phyloP scores from a whole-genome alignment of 1,139 yeast genomes.

The Scheffersomyces parashehatae region DNA sequence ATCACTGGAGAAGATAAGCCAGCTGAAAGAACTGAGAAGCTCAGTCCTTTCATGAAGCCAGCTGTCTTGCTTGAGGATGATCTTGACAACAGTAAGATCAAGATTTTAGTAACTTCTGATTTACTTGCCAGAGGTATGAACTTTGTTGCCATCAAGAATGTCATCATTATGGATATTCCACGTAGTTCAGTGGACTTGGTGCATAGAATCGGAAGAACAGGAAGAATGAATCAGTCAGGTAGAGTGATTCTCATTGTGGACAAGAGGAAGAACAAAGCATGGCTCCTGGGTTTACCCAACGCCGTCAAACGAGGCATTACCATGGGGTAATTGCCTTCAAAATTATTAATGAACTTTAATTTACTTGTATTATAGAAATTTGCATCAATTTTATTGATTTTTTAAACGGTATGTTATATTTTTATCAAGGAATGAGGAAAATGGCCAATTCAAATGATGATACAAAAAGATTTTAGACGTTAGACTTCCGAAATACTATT shows the following conservation, averaged over 20 bases:
- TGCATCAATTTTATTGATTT: constrained; percentile 3
- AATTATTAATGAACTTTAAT: not conserved
- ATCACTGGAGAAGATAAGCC: constrained; percentile 66
- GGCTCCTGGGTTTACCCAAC: constrained; percentile 83
- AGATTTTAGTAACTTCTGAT: constrained; percentile 87
- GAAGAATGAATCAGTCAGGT: constrained; percentile 87
- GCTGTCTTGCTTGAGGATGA: constrained; percentile 43
- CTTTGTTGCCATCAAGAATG: constrained; percentile 78
- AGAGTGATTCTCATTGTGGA: constrained; percentile 76
- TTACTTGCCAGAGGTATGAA: constrained; percentile 87
- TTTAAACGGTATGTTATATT: constrained; percentile 15
- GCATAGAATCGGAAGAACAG: constrained; percentile 93
- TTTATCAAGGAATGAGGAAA: not conserved
- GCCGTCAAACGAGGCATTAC: constrained; percentile 58
- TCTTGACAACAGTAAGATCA: constrained; percentile 32
- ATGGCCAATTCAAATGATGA: constrained; percentile 23
- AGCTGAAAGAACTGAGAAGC: constrained; percentile 55
- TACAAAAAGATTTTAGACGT: constrained; percentile 29
- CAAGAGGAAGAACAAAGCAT: constrained; percentile 64
- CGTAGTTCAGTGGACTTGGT: constrained; percentile 80
- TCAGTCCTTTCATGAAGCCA: constrained; percentile 64
- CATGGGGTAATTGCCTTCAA: constrained; percentile 25
- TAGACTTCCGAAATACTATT: constrained; percentile 29
- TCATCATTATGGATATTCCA: constrained; percentile 84
- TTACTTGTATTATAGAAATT: constrained; percentile 5